phyloP scores from a whole-genome alignment of 163 green algal species.

The Volvox carteri region DNA sequence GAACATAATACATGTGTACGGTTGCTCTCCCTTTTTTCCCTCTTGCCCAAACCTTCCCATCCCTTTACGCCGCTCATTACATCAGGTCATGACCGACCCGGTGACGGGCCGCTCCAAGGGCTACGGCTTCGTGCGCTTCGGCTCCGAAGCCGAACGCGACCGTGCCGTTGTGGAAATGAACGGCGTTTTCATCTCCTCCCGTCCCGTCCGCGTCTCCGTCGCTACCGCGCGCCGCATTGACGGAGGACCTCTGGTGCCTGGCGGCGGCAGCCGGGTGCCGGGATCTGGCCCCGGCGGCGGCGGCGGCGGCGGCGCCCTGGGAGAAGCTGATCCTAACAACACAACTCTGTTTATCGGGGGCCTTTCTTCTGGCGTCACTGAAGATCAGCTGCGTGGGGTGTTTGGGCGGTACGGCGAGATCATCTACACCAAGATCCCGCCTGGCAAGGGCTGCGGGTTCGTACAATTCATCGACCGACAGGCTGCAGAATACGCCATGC shows the following conservation, averaged over 20 bases:
- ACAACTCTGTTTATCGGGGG: constrained; percentile 94
- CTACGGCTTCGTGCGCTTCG: constrained; percentile 97
- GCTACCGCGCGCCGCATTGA: constrained; percentile 80
- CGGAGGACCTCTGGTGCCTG: constrained; percentile 4
- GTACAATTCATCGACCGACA: constrained; percentile 85
- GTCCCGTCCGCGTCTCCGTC: constrained; percentile 89
- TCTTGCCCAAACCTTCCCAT: no score
- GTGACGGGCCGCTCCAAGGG: constrained; percentile 89
- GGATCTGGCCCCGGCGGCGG: background rate
- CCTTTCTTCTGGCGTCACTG: constrained; percentile 77
- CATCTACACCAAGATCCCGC: constrained; percentile 94
- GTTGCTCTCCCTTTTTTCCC: no score
- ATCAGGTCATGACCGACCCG: constrained; percentile 88
- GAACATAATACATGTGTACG: no score
- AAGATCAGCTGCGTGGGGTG: constrained; percentile 84
- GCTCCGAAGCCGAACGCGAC: constrained; percentile 86
- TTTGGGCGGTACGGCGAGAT: constrained; percentile 92
- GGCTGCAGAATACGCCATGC: constrained; percentile 84
- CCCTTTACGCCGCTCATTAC: background rate
- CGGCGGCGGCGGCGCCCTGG: background rate
- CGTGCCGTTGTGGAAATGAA: constrained; percentile 87
- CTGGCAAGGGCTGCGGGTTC: constrained; percentile 96
- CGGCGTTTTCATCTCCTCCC: constrained; percentile 83
- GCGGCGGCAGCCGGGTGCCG: constrained; percentile 40
- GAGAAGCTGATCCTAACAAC: constrained; percentile 86